Conservation (phyloP, 2,329 filamentous ascomycete genomes). For the Graphium sp. region DNA sequence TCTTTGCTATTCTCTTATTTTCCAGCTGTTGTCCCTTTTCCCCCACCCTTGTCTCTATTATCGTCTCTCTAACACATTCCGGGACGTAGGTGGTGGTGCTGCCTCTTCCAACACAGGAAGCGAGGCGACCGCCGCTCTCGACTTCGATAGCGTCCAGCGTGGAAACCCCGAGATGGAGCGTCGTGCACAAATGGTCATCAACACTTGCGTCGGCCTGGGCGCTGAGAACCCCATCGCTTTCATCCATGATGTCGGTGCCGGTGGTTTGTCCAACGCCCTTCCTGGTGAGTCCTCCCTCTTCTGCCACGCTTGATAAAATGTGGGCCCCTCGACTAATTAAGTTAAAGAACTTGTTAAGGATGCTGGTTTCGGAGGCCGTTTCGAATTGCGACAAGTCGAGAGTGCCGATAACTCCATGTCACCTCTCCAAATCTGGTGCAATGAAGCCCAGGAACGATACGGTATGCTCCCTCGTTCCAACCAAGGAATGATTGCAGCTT, state of each 20-base stretch:
- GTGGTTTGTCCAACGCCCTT: constrained; percentile 59
- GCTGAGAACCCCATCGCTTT: constrained; percentile 80
- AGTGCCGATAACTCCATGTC: constrained; percentile 85
- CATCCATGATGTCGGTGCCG: constrained; percentile 94
- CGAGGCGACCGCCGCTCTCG: constrained; percentile 78
- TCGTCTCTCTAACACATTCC: no score
- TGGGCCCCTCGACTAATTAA: no score
- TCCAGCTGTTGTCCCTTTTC: no score
- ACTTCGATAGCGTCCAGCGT: constrained; percentile 93
- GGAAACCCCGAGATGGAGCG: constrained; percentile 95
- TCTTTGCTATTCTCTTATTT: background rate
- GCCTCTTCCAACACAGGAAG: constrained; percentile 82
- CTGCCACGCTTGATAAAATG: background rate
- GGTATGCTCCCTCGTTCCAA: no score
- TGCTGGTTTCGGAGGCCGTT: constrained; percentile 75
- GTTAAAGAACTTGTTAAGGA: constrained; percentile 54
- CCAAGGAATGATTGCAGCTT: no score
- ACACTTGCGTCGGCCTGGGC: constrained; percentile 76
- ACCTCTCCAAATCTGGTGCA: constrained; percentile 94
- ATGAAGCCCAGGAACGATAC: constrained; percentile 91
- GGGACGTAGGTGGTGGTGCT: constrained; percentile 68
- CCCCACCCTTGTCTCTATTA: no score
- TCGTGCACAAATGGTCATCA: constrained; percentile 94
- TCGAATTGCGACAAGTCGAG: constrained; percentile 88
- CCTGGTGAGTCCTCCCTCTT: constrained; percentile 39